These are phyloP conservation scores for Raffaelea arxii DNA, from an alignment of 2,329 filamentous ascomycete species.

Conservation along the genomic window DNA sequence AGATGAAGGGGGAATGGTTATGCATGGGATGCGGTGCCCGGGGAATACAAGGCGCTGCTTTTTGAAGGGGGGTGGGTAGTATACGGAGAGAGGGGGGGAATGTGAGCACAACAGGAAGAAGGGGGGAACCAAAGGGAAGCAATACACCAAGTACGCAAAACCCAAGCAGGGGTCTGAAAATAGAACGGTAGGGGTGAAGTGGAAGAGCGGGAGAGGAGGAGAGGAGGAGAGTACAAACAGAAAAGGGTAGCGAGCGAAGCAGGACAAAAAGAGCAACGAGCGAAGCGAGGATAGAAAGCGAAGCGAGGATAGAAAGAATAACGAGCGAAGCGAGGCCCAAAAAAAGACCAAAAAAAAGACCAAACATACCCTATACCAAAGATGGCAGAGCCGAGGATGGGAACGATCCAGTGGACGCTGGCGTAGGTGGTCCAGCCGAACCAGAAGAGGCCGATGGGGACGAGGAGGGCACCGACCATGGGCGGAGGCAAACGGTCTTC, in stretches of 20 bases:
- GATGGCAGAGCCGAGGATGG: slow-evolving; percentile 61
- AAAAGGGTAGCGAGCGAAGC: neutral
- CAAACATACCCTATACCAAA: slow-evolving; percentile 61
- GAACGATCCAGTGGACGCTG: slow-evolving; percentile 65
- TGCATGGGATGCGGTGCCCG: too few relatives aligned
- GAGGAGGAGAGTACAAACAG: neutral
- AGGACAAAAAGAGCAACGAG: neutral
- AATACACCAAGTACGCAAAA: too few relatives aligned
- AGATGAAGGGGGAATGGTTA: too few relatives aligned
- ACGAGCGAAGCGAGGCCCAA: neutral
- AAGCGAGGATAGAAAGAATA: neutral
- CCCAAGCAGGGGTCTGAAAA: neutral
- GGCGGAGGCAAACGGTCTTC: slow-evolving; percentile 76
- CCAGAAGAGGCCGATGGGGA: slow-evolving; percentile 75
- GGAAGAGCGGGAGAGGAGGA: neutral
- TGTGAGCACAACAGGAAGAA: neutral
- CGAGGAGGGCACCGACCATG: slow-evolving; percentile 64
- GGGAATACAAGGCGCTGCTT: too few relatives aligned
- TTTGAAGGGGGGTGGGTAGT: too few relatives aligned
- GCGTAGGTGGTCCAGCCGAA: slow-evolving; percentile 80
- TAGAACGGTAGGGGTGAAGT: slow-evolving; percentile 1
- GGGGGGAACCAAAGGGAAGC: too few relatives aligned
- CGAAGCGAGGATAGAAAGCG: neutral
- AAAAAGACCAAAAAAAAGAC: neutral
- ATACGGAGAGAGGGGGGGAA: neutral